Conservation (phyloP, 495 filamentous ascomycete species). For the Annulohypoxylon moriforme region DNA sequence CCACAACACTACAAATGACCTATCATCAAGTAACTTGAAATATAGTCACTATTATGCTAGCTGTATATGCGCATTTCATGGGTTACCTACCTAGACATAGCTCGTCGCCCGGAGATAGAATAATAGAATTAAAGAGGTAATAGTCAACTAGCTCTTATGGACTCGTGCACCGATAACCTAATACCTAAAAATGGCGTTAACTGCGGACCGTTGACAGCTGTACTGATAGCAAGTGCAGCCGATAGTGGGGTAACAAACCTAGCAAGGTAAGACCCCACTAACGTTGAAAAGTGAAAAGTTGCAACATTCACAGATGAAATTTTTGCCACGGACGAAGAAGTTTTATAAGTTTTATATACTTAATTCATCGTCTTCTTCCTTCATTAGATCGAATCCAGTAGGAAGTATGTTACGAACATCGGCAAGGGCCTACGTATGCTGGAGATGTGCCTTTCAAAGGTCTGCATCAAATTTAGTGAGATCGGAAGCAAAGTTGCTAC, state of each 20-base stretch:
- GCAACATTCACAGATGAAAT: constrained; percentile 17
- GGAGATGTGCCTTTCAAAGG: constrained; percentile 40
- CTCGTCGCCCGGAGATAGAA: no score
- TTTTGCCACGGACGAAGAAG: constrained; percentile 34
- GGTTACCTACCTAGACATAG: no score
- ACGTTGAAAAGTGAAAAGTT: constrained; percentile 31
- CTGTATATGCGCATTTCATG: no score
- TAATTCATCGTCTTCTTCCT: not conserved
- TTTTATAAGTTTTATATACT: constrained; percentile 17
- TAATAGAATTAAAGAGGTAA: no score
- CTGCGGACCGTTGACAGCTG: constrained; percentile 6
- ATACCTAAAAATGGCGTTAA: not conserved
- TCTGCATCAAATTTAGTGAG: constrained; percentile 14
- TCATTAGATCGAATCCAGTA: not conserved
- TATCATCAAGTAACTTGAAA: no score
- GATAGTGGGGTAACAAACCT: not conserved
- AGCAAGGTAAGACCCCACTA: constrained; percentile 13
- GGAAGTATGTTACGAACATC: constrained; percentile 41
- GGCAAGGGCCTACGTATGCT: constrained; percentile 45
- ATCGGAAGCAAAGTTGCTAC: constrained; percentile 16
- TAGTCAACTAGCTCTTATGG: no score
- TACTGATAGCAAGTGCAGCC: not conserved
- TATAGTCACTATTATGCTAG: no score
- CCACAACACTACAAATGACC: not conserved
- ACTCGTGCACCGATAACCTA: no score